phyloP scores from a whole-genome alignment of 2,329 filamentous ascomycete genomes.

The Penicillium sp. region DNA sequence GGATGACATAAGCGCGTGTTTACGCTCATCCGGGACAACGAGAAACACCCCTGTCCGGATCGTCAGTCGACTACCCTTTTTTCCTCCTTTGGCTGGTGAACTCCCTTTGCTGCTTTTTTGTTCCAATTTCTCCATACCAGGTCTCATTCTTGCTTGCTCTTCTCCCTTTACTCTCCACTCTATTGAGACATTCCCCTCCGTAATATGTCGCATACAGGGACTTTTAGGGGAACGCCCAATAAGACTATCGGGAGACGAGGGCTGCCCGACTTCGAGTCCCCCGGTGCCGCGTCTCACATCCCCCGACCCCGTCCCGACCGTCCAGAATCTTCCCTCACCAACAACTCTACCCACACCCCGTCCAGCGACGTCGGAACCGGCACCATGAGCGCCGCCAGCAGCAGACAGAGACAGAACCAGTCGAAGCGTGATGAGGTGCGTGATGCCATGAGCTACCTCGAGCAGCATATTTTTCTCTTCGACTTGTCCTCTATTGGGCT shows the following conservation, averaged over 20 bases:
- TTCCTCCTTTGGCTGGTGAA: conserved; percentile 19
- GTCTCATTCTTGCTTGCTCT: conserved; percentile 17
- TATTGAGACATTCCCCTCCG: conserved; percentile 21
- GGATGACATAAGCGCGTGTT: conserved; percentile 21
- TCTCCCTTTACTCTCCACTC: conserved; percentile 10
- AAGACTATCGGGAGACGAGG: conserved; percentile 54
- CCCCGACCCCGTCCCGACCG: conserved; percentile 63
- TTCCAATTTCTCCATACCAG: conserved; percentile 13
- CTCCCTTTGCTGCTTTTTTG: conserved; percentile 18
- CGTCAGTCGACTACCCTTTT: conserved; percentile 25
- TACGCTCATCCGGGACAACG: conserved; percentile 15
- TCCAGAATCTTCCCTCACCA: conserved; percentile 47
- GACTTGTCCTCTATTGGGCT: not conserved
- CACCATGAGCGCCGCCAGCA: conserved; percentile 81
- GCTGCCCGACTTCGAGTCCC: conserved; percentile 52
- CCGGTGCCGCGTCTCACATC: conserved; percentile 53
- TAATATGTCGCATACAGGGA: conserved; percentile 60
- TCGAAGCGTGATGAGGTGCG: conserved; percentile 96
- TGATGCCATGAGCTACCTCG: conserved; percentile 7
- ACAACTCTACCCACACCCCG: conserved; percentile 33
- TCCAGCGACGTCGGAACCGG: conserved; percentile 58
- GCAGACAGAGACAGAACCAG: conserved; percentile 91
- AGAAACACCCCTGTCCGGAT: conserved; percentile 26
- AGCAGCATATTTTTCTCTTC: not conserved
- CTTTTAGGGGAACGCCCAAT: conserved; percentile 57